Conservation (phyloP, 2,329 filamentous ascomycete species). For the Parascedosporium putredinis region DNA sequence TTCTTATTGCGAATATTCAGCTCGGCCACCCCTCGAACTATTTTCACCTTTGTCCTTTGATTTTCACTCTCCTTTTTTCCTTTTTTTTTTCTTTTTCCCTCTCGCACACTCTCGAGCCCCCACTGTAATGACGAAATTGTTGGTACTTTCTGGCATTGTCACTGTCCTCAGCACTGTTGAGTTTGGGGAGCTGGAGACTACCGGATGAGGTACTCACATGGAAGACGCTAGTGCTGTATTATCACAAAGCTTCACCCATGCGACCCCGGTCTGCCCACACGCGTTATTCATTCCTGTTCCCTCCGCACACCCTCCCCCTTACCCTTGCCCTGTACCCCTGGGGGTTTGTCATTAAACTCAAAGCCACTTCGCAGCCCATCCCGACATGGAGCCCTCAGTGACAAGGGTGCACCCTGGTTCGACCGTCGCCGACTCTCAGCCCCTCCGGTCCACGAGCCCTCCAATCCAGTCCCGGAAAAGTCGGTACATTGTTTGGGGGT, state of each 20-base stretch:
- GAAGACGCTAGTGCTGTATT: background rate
- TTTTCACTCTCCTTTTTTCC: too few relatives aligned
- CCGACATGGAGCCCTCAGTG: constrained; percentile 1
- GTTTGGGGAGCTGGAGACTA: background rate
- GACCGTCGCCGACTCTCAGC: constrained; percentile 2
- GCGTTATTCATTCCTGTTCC: background rate
- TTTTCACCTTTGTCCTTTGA: too few relatives aligned
- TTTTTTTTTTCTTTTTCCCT: too few relatives aligned
- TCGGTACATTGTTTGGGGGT: background rate
- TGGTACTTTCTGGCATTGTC: too few relatives aligned
- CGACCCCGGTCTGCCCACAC: background rate
- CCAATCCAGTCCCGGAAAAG: constrained; percentile 2
- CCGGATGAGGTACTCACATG: background rate
- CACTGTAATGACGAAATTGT: background rate
- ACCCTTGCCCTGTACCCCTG: constrained; percentile 1
- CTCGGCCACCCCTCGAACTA: too few relatives aligned
- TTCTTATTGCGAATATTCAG: too few relatives aligned
- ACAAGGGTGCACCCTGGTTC: constrained; percentile 6
- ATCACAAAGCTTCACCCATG: background rate
- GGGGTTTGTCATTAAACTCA: constrained; percentile 8
- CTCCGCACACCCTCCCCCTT: constrained; percentile 5
- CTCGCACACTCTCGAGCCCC: too few relatives aligned
- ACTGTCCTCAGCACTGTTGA: too few relatives aligned
- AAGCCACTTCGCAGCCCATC: constrained; percentile 8
- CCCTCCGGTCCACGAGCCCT: background rate